A percentile compares a stretch with the other conserved stretches of the same genome.
Conservation (phyloP, 176 grass and related monocot genomes). For the Bromus sterilis region DNA sequence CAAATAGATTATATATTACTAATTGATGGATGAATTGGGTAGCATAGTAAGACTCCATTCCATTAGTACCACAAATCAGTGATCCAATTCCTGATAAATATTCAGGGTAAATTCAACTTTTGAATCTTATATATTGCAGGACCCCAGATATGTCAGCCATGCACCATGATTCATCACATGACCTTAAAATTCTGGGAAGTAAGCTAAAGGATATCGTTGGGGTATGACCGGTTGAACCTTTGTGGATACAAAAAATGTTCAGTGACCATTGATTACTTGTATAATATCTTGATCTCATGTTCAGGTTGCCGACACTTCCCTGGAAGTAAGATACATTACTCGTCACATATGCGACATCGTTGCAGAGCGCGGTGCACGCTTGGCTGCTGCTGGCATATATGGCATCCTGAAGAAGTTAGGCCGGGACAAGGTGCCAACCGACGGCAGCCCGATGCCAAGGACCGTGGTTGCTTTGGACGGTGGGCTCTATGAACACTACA, state of each 20-base stretch:
- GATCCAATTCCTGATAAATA: not conserved
- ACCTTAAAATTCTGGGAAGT: slow-evolving; percentile 61
- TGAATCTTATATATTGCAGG: slow-evolving; percentile 38
- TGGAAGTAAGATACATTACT: slow-evolving; percentile 78
- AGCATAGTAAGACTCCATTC: not conserved
- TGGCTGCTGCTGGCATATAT: slow-evolving; percentile 76
- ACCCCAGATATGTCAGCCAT: slow-evolving; percentile 88
- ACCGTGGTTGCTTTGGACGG: slow-evolving; percentile 77
- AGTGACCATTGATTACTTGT: slow-evolving; percentile 4
- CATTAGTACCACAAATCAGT: not conserved
- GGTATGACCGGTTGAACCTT: slow-evolving; percentile 34
- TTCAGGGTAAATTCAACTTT: not conserved
- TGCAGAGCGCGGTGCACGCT: slow-evolving; percentile 65
- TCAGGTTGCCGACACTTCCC: slow-evolving; percentile 57
- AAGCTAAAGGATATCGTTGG: slow-evolving; percentile 88
- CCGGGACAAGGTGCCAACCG: slow-evolving; percentile 33
- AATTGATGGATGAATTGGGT: not conserved
- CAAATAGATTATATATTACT: not conserved
- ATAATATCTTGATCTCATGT: slow-evolving; percentile 15
- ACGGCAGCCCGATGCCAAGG: slow-evolving; percentile 24
- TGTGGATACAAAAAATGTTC: not conserved
- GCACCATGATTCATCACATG: slow-evolving; percentile 84
- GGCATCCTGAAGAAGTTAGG: slow-evolving; percentile 79
- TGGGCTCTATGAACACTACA: slow-evolving; percentile 86
- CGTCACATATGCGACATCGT: slow-evolving; percentile 78